Percentiles rank a stretch among this genome's conserved stretches.
phyloP scores from a whole-genome alignment of 2,329 filamentous ascomycete genomes.

The Colletotrichum horii region DNA sequence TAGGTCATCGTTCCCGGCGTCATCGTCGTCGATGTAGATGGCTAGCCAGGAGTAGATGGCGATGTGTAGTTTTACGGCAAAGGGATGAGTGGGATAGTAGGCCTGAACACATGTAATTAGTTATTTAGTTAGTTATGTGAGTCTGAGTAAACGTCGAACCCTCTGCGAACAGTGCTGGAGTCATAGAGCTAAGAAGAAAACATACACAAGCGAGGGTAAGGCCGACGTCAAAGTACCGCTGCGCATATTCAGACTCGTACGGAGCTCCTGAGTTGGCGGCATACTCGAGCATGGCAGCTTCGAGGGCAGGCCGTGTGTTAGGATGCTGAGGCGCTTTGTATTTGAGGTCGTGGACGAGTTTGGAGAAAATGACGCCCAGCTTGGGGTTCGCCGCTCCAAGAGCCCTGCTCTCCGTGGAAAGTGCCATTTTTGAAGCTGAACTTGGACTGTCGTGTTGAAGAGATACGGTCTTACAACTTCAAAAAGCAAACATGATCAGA shows the following conservation, averaged over 20 bases:
- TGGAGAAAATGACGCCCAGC: not conserved
- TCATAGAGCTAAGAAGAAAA: not conserved
- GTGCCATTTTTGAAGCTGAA: not conserved
- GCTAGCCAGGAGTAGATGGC: not conserved
- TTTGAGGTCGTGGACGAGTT: not conserved
- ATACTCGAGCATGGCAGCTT: not conserved
- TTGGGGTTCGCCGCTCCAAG: not conserved
- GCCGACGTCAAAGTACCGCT: not conserved
- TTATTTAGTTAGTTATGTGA: fast-evolving
- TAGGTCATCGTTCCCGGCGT: not conserved
- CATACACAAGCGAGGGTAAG: not conserved
- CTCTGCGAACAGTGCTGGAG: not conserved
- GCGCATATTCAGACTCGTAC: not conserved
- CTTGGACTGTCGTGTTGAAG: not conserved
- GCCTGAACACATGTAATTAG: not conserved
- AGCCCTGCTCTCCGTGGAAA: not conserved
- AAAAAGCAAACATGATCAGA: not conserved
- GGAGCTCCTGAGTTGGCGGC: not conserved
- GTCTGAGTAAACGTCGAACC: not conserved
- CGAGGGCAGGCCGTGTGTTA: not conserved
- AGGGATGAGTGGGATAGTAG: not conserved
- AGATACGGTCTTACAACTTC: not conserved
- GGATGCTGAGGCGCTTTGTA: not conserved
- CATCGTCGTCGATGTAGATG: not conserved
- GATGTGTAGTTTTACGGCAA: not conserved